A percentile compares a stretch with the other conserved stretches of the same genome.
phyloP scores from a whole-genome alignment of 345 rosid genomes.

The Lagerstroemia speciosa region DNA sequence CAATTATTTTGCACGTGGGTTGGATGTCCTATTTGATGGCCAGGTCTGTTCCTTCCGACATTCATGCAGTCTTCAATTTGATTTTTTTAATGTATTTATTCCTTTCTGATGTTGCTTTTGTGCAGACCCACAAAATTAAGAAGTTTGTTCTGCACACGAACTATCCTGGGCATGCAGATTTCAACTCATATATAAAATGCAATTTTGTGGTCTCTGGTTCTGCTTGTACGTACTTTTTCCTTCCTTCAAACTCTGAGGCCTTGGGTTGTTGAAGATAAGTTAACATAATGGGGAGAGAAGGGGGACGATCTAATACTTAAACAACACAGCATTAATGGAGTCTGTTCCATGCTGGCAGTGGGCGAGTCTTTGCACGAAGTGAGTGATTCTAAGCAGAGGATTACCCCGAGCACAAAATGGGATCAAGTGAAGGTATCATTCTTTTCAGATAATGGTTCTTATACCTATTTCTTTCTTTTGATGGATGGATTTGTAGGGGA shows the following conservation, averaged over 20 bases:
- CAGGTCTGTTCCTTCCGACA: constrained; percentile 37
- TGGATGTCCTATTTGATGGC: constrained; percentile 94
- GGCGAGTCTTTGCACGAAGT: constrained; percentile 36
- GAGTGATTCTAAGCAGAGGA: constrained; percentile 43
- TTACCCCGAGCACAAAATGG: constrained; percentile 85
- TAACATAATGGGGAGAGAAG: neutral
- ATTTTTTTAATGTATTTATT: constrained; percentile 10
- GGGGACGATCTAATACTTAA: constrained; percentile 3
- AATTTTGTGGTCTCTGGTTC: constrained; percentile 66
- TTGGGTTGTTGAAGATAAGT: neutral
- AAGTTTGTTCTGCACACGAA: constrained; percentile 94
- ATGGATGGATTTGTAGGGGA: neutral
- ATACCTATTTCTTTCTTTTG: neutral
- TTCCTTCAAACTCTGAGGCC: neutral
- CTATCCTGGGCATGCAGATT: constrained; percentile 98
- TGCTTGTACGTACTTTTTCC: constrained; percentile 16
- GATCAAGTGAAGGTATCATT: constrained; percentile 83
- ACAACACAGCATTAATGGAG: neutral
- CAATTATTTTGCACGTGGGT: constrained; percentile 89
- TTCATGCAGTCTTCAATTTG: neutral
- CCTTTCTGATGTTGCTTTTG: constrained; percentile 12
- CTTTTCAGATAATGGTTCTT: neutral
- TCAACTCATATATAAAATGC: constrained; percentile 92
- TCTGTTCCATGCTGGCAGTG: constrained; percentile 25
- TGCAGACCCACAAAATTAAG: constrained; percentile 84